Conservation (phyloP, 176 grass and related monocot species). For the Otatea glauca region DNA sequence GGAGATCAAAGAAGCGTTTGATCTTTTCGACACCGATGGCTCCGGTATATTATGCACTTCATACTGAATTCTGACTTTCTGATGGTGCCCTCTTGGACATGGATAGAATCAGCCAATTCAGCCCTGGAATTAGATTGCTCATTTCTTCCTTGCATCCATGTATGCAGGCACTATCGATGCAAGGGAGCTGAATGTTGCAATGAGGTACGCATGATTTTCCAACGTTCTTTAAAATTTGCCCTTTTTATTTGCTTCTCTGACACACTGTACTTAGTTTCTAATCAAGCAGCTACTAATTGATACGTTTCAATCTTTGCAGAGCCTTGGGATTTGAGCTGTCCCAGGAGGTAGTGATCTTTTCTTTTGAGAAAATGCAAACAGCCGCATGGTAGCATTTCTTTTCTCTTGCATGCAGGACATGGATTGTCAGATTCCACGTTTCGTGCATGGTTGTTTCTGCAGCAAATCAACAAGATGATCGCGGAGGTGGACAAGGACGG, state of each 20-base stretch:
- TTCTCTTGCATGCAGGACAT: not conserved
- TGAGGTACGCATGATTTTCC: constrained; percentile 54
- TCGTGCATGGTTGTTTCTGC: not conserved
- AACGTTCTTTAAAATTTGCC: no score
- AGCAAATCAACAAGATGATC: constrained; percentile 86
- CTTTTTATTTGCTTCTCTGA: not conserved
- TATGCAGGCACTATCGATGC: constrained; percentile 69
- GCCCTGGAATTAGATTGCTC: not conserved
- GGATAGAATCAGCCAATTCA: not conserved
- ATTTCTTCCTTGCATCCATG: not conserved
- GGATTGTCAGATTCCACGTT: not conserved
- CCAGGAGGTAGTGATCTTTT: constrained; percentile 53
- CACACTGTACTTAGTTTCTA: not conserved
- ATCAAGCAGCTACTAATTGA: not conserved
- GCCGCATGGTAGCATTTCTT: not conserved
- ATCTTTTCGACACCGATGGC: constrained; percentile 80
- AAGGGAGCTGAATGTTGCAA: constrained; percentile 71
- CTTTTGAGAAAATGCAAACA: not conserved
- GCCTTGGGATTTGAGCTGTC: constrained; percentile 88
- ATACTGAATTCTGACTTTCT: not conserved
- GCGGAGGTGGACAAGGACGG: constrained; percentile 82
- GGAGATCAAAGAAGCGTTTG: constrained; percentile 84
- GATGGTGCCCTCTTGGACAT: not conserved
- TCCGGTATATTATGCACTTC: constrained; percentile 53
- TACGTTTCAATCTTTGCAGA: constrained; percentile 39